Evolutionary conservation across 805 yeast genomes (phyloP).

Genomic region (Candida sphagnicola): DNA sequence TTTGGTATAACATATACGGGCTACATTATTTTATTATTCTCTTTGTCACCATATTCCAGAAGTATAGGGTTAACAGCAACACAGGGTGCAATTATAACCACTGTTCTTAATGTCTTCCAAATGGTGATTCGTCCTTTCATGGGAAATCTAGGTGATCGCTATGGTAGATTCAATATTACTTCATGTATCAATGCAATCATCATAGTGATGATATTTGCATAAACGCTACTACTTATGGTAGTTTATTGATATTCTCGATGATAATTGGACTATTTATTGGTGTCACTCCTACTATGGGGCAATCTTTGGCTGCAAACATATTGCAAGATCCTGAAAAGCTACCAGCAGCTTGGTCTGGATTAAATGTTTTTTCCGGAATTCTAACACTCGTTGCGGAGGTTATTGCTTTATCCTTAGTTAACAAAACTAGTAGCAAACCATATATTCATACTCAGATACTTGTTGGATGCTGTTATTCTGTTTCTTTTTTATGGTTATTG

Average conservation of each 20-base stretch:
- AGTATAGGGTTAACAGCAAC: slow-evolving; percentile 40
- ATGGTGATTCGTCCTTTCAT: slow-evolving; percentile 48
- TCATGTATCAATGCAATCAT: slow-evolving; percentile 16
- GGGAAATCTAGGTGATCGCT: slow-evolving; percentile 42
- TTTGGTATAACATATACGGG: slow-evolving; percentile 34
- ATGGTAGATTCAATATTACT: slow-evolving; percentile 43
- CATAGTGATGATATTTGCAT: slow-evolving; percentile 27
- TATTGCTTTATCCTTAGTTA: slow-evolving; percentile 47
- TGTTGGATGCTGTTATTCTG: slow-evolving; percentile 48
- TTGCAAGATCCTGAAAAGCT: slow-evolving; percentile 18
- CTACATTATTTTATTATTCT: slow-evolving; percentile 30
- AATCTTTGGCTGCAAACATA: slow-evolving; percentile 22
- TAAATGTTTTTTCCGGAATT: slow-evolving; percentile 27
- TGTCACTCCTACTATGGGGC: slow-evolving; percentile 21
- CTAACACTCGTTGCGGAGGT: slow-evolving; percentile 48
- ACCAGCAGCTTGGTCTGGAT: slow-evolving; percentile 38
- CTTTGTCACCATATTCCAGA: slow-evolving; percentile 36
- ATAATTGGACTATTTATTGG: slow-evolving; percentile 31
- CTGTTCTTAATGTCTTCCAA: slow-evolving; percentile 41
- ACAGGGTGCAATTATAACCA: slow-evolving; percentile 31
- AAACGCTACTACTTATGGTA: slow-evolving; percentile 27
- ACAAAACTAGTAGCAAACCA: slow-evolving; percentile 28
- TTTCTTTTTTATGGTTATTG: slow-evolving; percentile 38
- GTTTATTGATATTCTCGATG: slow-evolving; percentile 26
- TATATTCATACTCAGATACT: slow-evolving; percentile 59